Evolutionary conservation across 2,329 filamentous ascomycete species (phyloP), one percentile per base, ranked within the genome.

Genomic region (Aspergillus pseudoterreus): DNA sequence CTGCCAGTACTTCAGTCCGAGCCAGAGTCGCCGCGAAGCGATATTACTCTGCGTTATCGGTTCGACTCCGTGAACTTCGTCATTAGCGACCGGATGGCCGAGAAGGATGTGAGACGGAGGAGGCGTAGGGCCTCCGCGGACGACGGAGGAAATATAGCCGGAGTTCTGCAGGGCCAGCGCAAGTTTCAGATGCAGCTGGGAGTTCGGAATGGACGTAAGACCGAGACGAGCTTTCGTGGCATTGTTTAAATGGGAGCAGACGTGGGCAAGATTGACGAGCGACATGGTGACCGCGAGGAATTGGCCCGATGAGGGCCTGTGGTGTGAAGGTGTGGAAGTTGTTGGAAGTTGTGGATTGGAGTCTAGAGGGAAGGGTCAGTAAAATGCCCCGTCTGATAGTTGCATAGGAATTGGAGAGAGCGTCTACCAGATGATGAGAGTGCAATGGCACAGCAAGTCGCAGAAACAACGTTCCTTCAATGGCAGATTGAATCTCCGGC

Each of bases 241-340:
- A 78, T 96, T 96, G 71, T 94, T 89, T 51, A 96, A 80, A 76
- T 96, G 91, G 60, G 90, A 91, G 80, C 89, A 95, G 74, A 92
- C 84, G 77, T 92, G 78, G 63, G 84, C 81, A 58, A 95, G 81
- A 72, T 86, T 83, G 67, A 82, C 78, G 73, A 96, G 81, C 63
- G 85, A 88, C 86, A 90, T 88, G 44, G 63, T 75, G 60, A 51
- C 50, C 17, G 43, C 50, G 47, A 46, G 48, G 39, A 52, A 62
- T 56, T 53, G 56, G 62, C 54, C 57, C 59, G 59, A 54, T 45
- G 27, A 54, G 59, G 53, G 54, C 53, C 56, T 48, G 21, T 33
- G 21, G 43, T 38, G 36, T 45, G 39, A 33, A 33, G 47, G 5
- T 42, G 39, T 12, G 30, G 45, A 48, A 10, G 30, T 30, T 22